Conservation (phyloP, 2,329 filamentous ascomycete genomes). For the Plenodomus tracheiphilus region DNA sequence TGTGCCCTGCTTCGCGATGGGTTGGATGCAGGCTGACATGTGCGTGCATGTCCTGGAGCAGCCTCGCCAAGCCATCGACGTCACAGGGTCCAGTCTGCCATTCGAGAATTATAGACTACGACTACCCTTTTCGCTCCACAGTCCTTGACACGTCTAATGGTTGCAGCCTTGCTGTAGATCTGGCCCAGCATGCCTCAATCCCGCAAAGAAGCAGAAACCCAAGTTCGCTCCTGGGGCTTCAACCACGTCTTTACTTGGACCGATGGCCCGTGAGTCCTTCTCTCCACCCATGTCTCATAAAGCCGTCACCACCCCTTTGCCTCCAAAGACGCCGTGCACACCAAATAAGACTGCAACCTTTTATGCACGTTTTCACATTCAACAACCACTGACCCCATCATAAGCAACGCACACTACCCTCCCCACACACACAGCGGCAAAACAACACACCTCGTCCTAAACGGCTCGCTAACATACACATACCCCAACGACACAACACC, state of each 20-base stretch:
- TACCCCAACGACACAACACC: constrained; percentile 61
- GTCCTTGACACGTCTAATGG: too few relatives aligned
- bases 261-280: constrained; percentile 64
- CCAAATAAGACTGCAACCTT: too few relatives aligned
- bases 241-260: constrained; percentile 71
- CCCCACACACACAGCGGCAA: constrained; percentile 67
- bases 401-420: constrained; percentile 68
- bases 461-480: constrained; percentile 66
- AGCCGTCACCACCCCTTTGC: background rate
- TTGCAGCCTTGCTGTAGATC: too few relatives aligned
- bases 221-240: constrained; percentile 73
- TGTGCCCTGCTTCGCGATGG: too few relatives aligned
- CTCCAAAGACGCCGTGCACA: too few relatives aligned
- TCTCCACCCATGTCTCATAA: background rate
- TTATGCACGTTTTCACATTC: too few relatives aligned
- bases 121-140: too few relatives aligned
- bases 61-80: constrained; percentile 8
- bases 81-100: background rate
- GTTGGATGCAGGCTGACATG: background rate
- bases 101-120: too few relatives aligned
- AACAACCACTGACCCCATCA: constrained; percentile 1
- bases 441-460: constrained; percentile 71
- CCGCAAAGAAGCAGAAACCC: constrained; percentile 57
- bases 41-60: constrained; percentile 1
- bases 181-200: too few relatives aligned